phyloP scores from a whole-genome alignment of 306 rosid genomes.

The Begonia masoniana region DNA sequence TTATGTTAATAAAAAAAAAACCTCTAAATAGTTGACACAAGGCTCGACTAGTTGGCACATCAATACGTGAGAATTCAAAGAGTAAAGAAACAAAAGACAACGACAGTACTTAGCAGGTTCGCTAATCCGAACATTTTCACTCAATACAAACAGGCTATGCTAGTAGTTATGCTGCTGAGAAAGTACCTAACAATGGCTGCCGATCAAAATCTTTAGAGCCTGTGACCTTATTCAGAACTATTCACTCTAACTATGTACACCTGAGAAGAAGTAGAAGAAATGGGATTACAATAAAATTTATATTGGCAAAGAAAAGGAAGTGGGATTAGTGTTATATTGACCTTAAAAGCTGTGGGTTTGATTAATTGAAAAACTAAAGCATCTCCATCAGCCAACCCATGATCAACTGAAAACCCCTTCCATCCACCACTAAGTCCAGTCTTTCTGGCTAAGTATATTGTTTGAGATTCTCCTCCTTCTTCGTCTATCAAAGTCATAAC shows the following conservation, averaged over 20 bases:
- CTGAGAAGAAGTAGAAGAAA: slow-evolving; percentile 16
- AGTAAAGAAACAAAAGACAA: too few relatives aligned
- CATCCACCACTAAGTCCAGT: slow-evolving; percentile 74
- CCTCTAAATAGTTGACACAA: too few relatives aligned
- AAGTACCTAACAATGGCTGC: too few relatives aligned
- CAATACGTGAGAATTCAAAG: too few relatives aligned
- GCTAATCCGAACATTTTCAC: too few relatives aligned
- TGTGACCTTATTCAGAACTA: slow-evolving; percentile 12
- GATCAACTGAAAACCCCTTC: slow-evolving; percentile 75
- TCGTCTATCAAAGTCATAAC: slow-evolving; percentile 43
- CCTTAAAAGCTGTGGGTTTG: slow-evolving; percentile 53
- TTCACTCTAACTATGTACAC: slow-evolving; percentile 51
- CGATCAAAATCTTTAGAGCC: not conserved
- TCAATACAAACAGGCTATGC: too few relatives aligned
- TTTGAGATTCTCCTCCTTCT: slow-evolving; percentile 35
- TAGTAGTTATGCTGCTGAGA: too few relatives aligned
- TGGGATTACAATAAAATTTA: not conserved
- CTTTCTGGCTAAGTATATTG: slow-evolving; percentile 39
- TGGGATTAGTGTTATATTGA: slow-evolving; percentile 9
- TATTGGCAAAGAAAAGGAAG: slow-evolving; percentile 7
- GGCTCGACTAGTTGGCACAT: too few relatives aligned
- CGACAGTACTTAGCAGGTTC: too few relatives aligned
- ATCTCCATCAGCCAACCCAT: slow-evolving; percentile 61
- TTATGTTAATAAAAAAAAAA: too few relatives aligned
- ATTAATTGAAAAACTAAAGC: slow-evolving; percentile 62